These are phyloP conservation scores for Ceratocystis cubensis DNA, from an alignment of 2,329 filamentous ascomycete species.

Conservation along the genomic window DNA sequence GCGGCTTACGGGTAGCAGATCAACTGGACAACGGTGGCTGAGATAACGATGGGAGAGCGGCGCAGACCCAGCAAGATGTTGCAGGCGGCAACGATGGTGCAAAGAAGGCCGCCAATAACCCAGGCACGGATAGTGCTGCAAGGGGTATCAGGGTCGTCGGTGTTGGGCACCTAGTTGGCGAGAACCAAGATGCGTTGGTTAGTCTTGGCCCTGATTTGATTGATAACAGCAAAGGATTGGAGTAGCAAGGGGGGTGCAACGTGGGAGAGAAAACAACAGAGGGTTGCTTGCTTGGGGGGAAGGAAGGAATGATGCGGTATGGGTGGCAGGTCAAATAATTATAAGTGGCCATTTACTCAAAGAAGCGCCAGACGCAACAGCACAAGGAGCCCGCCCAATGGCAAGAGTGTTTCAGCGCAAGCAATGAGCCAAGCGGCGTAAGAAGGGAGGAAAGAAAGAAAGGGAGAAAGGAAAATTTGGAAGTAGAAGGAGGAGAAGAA, in stretches of 20 bases:
- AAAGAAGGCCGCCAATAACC: slow-evolving; percentile 44
- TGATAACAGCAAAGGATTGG: not conserved
- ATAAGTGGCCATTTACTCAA: too few species aligned
- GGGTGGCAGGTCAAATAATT: too few species aligned
- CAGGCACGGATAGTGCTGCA: slow-evolving; percentile 49
- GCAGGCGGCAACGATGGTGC: slow-evolving; percentile 44
- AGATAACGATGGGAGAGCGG: slow-evolving; percentile 39
- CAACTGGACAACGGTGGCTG: slow-evolving; percentile 43
- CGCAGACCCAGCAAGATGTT: slow-evolving; percentile 43
- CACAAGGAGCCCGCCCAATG: too few species aligned
- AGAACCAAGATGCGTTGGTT: too few species aligned
- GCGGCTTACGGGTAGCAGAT: slow-evolving; percentile 36
- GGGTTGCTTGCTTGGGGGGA: not conserved
- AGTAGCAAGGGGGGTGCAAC: not conserved
- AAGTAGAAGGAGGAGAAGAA: slow-evolving; percentile 22
- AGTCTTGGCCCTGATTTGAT: too few species aligned
- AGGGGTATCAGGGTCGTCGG: slow-evolving; percentile 40
- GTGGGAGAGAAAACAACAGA: not conserved
- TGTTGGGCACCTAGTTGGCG: slow-evolving; percentile 24
- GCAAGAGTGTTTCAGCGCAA: too few species aligned
- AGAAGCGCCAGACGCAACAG: too few species aligned
- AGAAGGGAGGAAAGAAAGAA: not conserved
- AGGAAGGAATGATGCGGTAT: too few species aligned
- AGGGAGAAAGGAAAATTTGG: slow-evolving; percentile 27
- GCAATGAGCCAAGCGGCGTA: not conserved